Base-by-base conservation (phyloP, 805 yeast genomes). In the Naumovozyma dairenensis region DNA sequence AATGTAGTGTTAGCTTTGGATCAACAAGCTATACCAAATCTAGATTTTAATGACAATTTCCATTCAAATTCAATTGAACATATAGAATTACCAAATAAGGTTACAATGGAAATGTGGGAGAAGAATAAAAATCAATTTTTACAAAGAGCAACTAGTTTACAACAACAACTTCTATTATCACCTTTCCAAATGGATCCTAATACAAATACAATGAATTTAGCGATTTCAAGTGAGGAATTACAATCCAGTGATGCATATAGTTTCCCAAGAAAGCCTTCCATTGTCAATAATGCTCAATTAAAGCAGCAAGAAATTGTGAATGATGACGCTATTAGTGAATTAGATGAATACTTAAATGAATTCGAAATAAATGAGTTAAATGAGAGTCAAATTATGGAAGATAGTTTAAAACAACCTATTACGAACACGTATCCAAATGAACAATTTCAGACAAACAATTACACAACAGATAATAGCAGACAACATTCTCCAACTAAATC, bases 401-500 rank as follows among this genome's bases (percentile, higher is more conserved):
- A 48, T 18, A 49, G 57, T 16, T 36, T 56, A 13, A 43, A 38
- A 28, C 54, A 53, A 25, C 45, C 47, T 15, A 24, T 37, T 15
- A 36, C 53, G 4, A 34, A 50, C 4, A 37, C 48, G 3, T 30
- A 37, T 6, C 13, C 46, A 6, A 17, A 41, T 5, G 44, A 40
- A 16, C 30, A 35, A 3, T n/a, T n/a, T n/a, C n/a, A n/a, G n/a
- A n/a, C n/a, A n/a, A n/a, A n/a, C n/a, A n/a, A n/a, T n/a, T 22
- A 36, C 5, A 38, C 49, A 2, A 43, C 31, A 24, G 52, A 44
- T 5, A 19, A 44, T 20, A 29, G 39, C 3, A 38, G 45, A 30
- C 40, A 45, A 22, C 59, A 56, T 37, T 56, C 61, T 1, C 61
- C 61, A 19, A 53, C 59, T 2, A 56, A 56, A 43, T 56, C 61